Evolutionary conservation across 441 rosid genomes (phyloP), one percentile per base, ranked within the genome.

Genomic region (Erysimum cheiri): DNA sequence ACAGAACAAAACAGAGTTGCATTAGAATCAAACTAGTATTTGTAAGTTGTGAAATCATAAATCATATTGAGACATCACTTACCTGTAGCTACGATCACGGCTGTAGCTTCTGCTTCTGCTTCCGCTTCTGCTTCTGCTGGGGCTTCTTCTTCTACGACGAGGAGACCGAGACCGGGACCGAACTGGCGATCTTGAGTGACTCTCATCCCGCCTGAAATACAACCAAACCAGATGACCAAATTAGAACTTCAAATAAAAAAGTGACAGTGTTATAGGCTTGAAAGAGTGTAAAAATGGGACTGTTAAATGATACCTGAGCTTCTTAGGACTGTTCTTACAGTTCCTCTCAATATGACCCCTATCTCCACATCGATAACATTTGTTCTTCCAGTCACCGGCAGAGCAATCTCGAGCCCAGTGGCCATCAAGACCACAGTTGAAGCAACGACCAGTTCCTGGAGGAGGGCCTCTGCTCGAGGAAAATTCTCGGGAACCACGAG

Each of bases 401-500:
- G 84, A 87, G 83, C 97, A 88, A 60, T 90, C 94, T 67, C 94
- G 78, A 69, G 94, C 97, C 97, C 94, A 87, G 60, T 90, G 97
- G 14, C 95, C 97, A 85, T 88, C 97, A 47, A 88, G 74, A 61
- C 97, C 97, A 72, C 97, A 91, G 70, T 88, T 91, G 66, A 91
- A 91, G 77, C 97, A 91, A 26, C 92, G 89, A 0, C 95, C 92
- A 47, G 88, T 82, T 35, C 92, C 92, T n/a, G 94, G 95, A 60
- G 91, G 90, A 61, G 96, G 94, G 14, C 92, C 96, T 74, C 87
- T 88, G 24, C 90, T 89, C 75, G 84, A 72, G 1, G 76, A 48
- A 64, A 81, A 75, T 60, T 90, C 94, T 11, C 89, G 83, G 29
- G 74, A 60, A 61, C 68, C 69, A 31, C 92, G 92, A 1, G 92